Conservation (phyloP, 164 flowering plant species). For the Tinospora cordifolia region DNA sequence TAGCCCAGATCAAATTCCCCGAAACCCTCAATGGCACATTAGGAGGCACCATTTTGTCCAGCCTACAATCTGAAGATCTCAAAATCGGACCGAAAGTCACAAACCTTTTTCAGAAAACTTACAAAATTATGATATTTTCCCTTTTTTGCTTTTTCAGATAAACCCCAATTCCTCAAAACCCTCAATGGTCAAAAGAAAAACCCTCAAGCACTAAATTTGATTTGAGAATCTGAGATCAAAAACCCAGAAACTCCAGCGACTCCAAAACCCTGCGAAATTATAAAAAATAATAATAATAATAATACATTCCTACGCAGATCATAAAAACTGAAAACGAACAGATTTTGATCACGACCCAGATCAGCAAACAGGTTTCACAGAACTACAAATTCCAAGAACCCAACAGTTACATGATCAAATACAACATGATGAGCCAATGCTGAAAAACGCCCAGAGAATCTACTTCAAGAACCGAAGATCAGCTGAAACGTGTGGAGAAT, state of each 20-base stretch:
- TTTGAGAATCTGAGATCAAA: not conserved
- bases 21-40: not conserved
- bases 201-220: not conserved
- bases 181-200: not conserved
- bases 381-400: not conserved
- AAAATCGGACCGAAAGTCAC: not conserved
- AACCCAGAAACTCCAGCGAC: not conserved
- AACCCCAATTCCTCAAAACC: not conserved
- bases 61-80: not conserved
- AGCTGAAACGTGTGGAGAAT: not conserved
- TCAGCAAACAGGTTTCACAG: not conserved
- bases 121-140: too few species aligned
- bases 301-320: not conserved
- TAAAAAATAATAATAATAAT: too few species aligned
- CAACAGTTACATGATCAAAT: not conserved
- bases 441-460: not conserved
- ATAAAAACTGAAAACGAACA: too few species aligned
- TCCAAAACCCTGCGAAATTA: not conserved
- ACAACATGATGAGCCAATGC: not conserved
- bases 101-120: not conserved
- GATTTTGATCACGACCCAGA: not conserved
- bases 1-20: not conserved
- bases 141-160: not conserved
- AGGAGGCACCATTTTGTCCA: slow-evolving; percentile 15
- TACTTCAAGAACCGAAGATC: not conserved